A percentile compares a stretch with the other conserved stretches of the same genome.
Conservation (phyloP, 352 stramenopile genomes). For the Pythium utonaiense region DNA sequence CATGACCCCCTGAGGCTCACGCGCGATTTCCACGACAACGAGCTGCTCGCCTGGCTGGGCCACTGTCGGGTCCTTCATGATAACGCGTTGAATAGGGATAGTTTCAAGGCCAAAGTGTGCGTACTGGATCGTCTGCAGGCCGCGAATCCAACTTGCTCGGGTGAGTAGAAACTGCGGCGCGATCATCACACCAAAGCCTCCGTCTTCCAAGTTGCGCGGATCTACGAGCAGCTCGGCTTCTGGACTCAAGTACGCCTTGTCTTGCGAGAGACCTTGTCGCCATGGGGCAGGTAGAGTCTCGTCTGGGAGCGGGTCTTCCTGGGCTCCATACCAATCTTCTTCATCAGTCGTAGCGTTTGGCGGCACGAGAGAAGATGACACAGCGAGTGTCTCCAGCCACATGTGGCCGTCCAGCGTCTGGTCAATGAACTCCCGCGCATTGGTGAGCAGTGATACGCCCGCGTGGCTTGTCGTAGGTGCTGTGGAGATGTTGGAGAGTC, state of each 20-base stretch:
- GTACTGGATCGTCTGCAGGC: not conserved
- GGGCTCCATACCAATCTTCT: not conserved
- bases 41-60: slow-evolving; percentile 1
- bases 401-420: not conserved
- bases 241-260: slow-evolving; percentile 13
- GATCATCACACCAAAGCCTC: slow-evolving; percentile 19
- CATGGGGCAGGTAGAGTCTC: not conserved
- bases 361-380: not conserved
- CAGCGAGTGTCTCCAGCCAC: not conserved
- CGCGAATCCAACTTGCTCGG: slow-evolving; percentile 9
- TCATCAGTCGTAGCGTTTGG: not conserved
- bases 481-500: not conserved
- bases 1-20: not conserved
- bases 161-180: slow-evolving; percentile 17
- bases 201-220: not conserved
- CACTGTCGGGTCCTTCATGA: not conserved
- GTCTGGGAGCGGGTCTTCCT: not conserved
- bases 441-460: slow-evolving; percentile 2
- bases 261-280: not conserved
- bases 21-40: slow-evolving; percentile 19
- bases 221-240: not conserved
- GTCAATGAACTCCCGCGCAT: slow-evolving; percentile 19
- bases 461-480: not conserved
- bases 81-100: slow-evolving; percentile 4
- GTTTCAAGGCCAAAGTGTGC: slow-evolving; percentile 8